phyloP scores from a whole-genome alignment of 345 rosid species.

The Citropsis articulata region DNA sequence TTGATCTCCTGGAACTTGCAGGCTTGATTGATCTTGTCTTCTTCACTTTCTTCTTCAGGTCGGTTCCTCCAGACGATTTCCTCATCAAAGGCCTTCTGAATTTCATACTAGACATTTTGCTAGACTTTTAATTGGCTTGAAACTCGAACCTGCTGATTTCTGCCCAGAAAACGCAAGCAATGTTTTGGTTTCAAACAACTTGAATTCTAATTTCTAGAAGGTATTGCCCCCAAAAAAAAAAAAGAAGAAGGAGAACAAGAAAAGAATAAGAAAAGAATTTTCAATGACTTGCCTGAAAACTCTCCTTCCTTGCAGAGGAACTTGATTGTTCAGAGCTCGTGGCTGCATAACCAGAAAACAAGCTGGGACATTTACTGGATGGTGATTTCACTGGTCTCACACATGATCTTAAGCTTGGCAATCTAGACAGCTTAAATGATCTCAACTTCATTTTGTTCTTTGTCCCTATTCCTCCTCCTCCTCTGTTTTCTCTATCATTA shows the following conservation, averaged over 20 bases:
- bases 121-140: slow-evolving; percentile 39
- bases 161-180: slow-evolving; percentile 25
- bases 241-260: not conserved
- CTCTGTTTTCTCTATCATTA: not conserved
- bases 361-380: slow-evolving; percentile 13
- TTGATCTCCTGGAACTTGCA: slow-evolving; percentile 18
- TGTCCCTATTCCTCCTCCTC: slow-evolving; percentile 10
- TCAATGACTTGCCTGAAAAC: slow-evolving; percentile 39
- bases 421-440: slow-evolving; percentile 38
- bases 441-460: slow-evolving; percentile 37
- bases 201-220: not conserved
- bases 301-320: slow-evolving; percentile 30
- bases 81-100: slow-evolving; percentile 46
- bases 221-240: not conserved
- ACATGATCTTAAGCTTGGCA: slow-evolving; percentile 35
- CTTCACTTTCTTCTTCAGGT: slow-evolving; percentile 40
- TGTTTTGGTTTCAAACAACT: not conserved
- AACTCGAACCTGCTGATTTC: slow-evolving; percentile 38
- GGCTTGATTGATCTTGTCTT: slow-evolving; percentile 43
- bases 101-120: slow-evolving; percentile 47
- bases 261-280: not conserved
- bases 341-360: slow-evolving; percentile 31
- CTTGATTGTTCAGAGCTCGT: slow-evolving; percentile 31
- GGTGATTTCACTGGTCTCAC: slow-evolving; percentile 25
- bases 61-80: slow-evolving; percentile 37